Evolutionary conservation across 1,284 basidiomycete genomes (phyloP), one percentile per base, ranked within the genome.

Genomic region (Sporisorium graminicola): DNA sequence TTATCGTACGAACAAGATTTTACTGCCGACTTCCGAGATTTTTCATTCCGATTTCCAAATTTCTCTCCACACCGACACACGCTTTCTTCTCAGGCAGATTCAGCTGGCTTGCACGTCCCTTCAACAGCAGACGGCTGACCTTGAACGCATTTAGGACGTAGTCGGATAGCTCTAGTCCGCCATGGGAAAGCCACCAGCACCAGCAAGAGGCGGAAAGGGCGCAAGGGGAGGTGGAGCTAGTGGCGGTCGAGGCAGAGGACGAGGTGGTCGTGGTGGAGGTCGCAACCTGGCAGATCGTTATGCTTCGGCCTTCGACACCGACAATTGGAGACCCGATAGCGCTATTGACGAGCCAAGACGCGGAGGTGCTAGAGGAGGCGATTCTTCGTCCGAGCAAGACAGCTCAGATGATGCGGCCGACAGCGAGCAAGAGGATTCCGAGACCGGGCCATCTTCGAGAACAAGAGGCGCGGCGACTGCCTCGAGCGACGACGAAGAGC

Each of bases 271-370:
- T 18, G 62, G 65, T 50, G 66, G 77, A 29, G 74, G 74, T 10
- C 61, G 70, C 24, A 64, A 58, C 44, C 26, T 70, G 12, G 67
- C 61, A 1, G 64, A 58, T 35, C 67, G 71, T 5, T 64, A 78
- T 26, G 67, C 63, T 16, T 66, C 75, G 13, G 66, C 67, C 9
- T 61, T 77, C 49, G 70, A 74, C 1, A 54, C 53, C 22, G 71
- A 74, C 49, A 78, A 58, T 58, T 77, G 71, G 71, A 53, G 70
- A 47, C 77, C 72, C 1, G 77, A 78, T 9, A 80, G 78, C 58
- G 76, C 70, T 16, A 71, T 78, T 26, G 78, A 80, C 31, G 51
- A 49, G 33, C 74, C 66, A 24, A 50, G 56, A 24, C 49, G 58
- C 6, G 24, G 29, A 13, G 24, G 52, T 13, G 16, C 14, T n/a